Evolutionary conservation across 768 basidiomycete species (phyloP), one percentile per base, ranked within the genome.

Genomic region (Podaxis sp.): DNA sequence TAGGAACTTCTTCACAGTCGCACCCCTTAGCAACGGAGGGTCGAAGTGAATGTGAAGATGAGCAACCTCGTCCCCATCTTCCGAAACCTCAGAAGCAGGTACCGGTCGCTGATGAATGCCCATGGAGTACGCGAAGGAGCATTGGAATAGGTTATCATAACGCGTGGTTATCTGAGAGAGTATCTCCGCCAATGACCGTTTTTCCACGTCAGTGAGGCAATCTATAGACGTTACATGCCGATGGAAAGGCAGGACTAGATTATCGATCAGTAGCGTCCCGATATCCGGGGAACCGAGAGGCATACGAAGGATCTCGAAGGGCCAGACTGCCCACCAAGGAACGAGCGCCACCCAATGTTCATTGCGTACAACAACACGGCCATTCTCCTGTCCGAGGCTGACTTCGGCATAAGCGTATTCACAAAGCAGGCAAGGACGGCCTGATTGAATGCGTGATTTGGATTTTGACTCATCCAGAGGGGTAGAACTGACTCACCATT

Each of bases 321-420:
- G 95, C 95, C 95, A 97, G 36, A 85, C 84, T 5, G 95, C 95
- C 95, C 95, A 97, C 89, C 93, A 96, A 2, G 95, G 95, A 2
- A 96, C 94, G 1, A 96, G 70, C 0, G 89, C 93, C 2, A 91
- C 80, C 85, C 93, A 97, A 69, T 90, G 82, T 17, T 86, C 83
- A 68, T 92, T 92, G 71, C 81, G 77, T 38, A 87, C 71, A 2
- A 96, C 87, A 44, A 94, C 75, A 11, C 95, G 85, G 13, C 59
- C 80, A 74, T 26, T 66, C 26, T 76, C 71, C n/a, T 69, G 73
- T 5, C 71, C 64, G 15, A 79, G 68, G 24, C 70, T 71, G 7
- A 84, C 72, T 72, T 96, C 93, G 44, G 84, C 80, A 57, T 87
- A 78, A 22, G 84, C 87, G 67, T 96, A 95, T 63, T 93, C 92